phyloP scores from a whole-genome alignment of 2,329 filamentous ascomycete species.

The Cadophora sp. region DNA sequence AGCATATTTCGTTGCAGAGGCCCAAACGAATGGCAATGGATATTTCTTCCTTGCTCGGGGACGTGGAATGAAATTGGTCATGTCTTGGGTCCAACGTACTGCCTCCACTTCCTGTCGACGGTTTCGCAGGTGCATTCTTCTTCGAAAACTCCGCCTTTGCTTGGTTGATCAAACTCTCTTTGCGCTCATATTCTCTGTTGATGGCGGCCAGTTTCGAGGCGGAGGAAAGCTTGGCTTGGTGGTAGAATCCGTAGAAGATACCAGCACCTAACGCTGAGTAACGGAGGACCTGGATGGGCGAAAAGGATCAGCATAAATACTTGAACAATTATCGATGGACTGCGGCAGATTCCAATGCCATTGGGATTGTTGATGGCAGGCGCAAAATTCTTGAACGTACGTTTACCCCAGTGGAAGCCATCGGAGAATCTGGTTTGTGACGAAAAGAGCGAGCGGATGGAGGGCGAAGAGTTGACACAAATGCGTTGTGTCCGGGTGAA shows the following conservation, averaged over 20 bases:
- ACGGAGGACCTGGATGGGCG: slow-evolving; percentile 78
- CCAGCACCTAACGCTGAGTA: slow-evolving; percentile 93
- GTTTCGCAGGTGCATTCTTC: slow-evolving; percentile 66
- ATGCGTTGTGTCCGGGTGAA: slow-evolving; percentile 28
- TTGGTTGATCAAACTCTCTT: slow-evolving; percentile 89
- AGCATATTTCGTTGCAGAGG: neutral
- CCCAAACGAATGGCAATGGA: neutral
- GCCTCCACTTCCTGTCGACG: slow-evolving; percentile 46
- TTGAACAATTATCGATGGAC: neutral
- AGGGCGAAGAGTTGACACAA: slow-evolving; percentile 22
- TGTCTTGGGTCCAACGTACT: slow-evolving; percentile 42
- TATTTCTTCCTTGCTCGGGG: neutral
- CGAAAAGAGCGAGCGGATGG: slow-evolving; percentile 26
- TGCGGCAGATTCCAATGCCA: slow-evolving; percentile 11
- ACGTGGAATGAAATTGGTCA: neutral
- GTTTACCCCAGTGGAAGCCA: slow-evolving; percentile 58
- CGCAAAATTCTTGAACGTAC: slow-evolving; percentile 50
- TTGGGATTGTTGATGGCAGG: slow-evolving; percentile 14
- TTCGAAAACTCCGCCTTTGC: slow-evolving; percentile 91
- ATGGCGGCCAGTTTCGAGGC: slow-evolving; percentile 73
- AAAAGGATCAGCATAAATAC: slow-evolving; percentile 6
- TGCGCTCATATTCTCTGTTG: slow-evolving; percentile 86
- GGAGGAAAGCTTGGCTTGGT: slow-evolving; percentile 82
- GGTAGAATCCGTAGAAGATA: slow-evolving; percentile 93
- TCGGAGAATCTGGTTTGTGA: slow-evolving; percentile 32